Conservation (phyloP, 1,139 yeast genomes). For the Yamadazyma pseudoaaseri region DNA sequence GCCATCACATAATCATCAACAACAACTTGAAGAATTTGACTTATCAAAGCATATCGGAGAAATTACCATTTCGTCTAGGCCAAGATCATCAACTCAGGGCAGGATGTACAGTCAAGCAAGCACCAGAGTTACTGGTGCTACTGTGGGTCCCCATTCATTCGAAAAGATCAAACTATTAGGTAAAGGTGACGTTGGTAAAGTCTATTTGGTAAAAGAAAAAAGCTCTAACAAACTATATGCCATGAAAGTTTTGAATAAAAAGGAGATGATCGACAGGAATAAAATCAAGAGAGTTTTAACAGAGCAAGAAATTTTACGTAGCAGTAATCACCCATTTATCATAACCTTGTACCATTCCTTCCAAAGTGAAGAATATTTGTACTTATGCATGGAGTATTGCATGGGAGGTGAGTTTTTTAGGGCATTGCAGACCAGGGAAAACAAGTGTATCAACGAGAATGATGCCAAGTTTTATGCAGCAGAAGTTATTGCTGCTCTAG, state of each 20-base stretch:
- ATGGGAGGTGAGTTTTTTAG: slow-evolving; percentile 99
- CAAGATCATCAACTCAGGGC: slow-evolving; percentile 53
- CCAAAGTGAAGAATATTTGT: slow-evolving; percentile 90
- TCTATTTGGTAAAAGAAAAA: slow-evolving; percentile 84
- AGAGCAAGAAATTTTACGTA: slow-evolving; percentile 94
- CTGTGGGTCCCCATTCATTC: slow-evolving; percentile 83
- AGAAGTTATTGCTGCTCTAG: slow-evolving; percentile 96
- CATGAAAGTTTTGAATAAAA: slow-evolving; percentile 85
- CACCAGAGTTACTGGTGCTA: slow-evolving; percentile 70
- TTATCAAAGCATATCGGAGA: slow-evolving; percentile 56
- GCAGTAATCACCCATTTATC: slow-evolving; percentile 95
- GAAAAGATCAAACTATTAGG: slow-evolving; percentile 88
- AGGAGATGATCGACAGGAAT: slow-evolving; percentile 93
- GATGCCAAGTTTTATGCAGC: slow-evolving; percentile 96
- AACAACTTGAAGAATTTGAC: slow-evolving; percentile 27
- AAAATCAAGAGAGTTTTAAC: slow-evolving; percentile 93
- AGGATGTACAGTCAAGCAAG: slow-evolving; percentile 73
- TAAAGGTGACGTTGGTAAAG: slow-evolving; percentile 98
- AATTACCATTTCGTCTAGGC: slow-evolving; percentile 39
- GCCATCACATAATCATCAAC: slow-evolving; percentile 1
- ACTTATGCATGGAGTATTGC: slow-evolving; percentile 97
- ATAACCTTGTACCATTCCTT: slow-evolving; percentile 95
- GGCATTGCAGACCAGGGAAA: slow-evolving; percentile 87
- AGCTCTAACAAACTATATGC: slow-evolving; percentile 76
- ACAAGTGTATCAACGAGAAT: slow-evolving; percentile 80